Conservation (phyloP, 192 early-diverging fungal species). For the Globomyces pollinis-pini region DNA sequence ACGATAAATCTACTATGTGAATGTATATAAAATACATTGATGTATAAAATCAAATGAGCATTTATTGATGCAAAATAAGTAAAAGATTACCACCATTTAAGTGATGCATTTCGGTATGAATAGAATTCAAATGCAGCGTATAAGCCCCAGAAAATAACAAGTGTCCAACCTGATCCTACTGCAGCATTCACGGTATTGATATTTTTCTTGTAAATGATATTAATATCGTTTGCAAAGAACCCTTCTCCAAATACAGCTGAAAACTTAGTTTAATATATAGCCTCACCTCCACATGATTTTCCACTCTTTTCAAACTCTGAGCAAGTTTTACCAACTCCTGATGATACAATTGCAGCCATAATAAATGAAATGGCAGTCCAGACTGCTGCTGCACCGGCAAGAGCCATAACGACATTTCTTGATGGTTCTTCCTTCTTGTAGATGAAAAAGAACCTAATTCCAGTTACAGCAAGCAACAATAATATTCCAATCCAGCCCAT, state of each 20-base stretch:
- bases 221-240: conserved; percentile 26
- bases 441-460: conserved; percentile 19
- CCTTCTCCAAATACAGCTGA: conserved; percentile 20
- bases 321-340: conserved; percentile 26
- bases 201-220: conserved; percentile 23
- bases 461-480: neutral
- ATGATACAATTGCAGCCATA: conserved; percentile 19
- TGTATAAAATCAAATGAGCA: no score
- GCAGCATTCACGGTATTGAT: conserved; percentile 18
- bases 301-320: conserved; percentile 12
- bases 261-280: no score
- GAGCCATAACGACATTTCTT: conserved; percentile 6
- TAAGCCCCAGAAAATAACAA: conserved; percentile 19
- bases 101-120: neutral
- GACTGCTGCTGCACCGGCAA: conserved; percentile 6
- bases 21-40: no score
- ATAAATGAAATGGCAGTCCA: conserved; percentile 9
- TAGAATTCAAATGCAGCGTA: conserved; percentile 15
- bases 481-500: neutral
- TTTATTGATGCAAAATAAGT: no score
- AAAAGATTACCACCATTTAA: conserved; percentile 8
- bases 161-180: conserved; percentile 19
- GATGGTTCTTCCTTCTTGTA: conserved; percentile 16
- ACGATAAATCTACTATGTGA: no score
- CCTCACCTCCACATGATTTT: conserved; percentile 11